Evolutionary conservation across 108 stramenopile genomes (phyloP).

Genomic region (Cyclotella choctawhatcheeana): DNA sequence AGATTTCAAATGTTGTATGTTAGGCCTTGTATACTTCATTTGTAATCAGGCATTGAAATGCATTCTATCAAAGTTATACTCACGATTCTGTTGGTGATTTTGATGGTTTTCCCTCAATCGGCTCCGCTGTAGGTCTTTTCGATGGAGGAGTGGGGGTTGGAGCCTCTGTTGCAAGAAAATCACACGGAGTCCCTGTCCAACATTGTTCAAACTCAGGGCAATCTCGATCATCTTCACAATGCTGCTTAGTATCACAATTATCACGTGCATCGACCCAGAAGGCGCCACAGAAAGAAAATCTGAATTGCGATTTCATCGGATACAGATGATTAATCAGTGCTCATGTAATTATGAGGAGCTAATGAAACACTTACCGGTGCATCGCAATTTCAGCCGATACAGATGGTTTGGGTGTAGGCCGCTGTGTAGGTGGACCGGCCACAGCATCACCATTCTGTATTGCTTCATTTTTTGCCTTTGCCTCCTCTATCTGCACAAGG

Average conservation of each 20-base stretch:
- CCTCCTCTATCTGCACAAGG: slow-evolving; percentile 29
- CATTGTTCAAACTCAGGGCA: slow-evolving; percentile 46
- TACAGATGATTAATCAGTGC: slow-evolving; percentile 32
- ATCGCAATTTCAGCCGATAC: slow-evolving; percentile 45
- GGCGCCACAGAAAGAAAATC: slow-evolving; percentile 42
- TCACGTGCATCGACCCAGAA: slow-evolving; percentile 33
- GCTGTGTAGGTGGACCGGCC: background rate
- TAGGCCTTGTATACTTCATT: no score
- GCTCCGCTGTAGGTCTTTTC: slow-evolving; percentile 19
- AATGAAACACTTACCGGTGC: no score
- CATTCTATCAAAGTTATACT: background rate
- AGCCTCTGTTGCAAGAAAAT: slow-evolving; percentile 42
- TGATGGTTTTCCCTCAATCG: slow-evolving; percentile 14
- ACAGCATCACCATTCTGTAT: background rate
- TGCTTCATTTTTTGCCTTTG: slow-evolving; percentile 5
- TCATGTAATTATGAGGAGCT: no score
- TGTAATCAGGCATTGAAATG: no score
- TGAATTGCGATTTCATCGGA: slow-evolving; percentile 45
- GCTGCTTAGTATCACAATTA: slow-evolving; percentile 50
- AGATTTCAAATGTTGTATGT: no score
- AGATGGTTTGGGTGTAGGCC: slow-evolving; percentile 38
- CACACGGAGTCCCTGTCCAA: slow-evolving; percentile 53
- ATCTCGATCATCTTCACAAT: slow-evolving; percentile 49
- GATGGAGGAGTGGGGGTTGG: slow-evolving; percentile 26
- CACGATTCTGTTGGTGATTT: slow-evolving; percentile 15